Conservation (phyloP, 306 rosid genomes). For the Trifolium dubium region DNA sequence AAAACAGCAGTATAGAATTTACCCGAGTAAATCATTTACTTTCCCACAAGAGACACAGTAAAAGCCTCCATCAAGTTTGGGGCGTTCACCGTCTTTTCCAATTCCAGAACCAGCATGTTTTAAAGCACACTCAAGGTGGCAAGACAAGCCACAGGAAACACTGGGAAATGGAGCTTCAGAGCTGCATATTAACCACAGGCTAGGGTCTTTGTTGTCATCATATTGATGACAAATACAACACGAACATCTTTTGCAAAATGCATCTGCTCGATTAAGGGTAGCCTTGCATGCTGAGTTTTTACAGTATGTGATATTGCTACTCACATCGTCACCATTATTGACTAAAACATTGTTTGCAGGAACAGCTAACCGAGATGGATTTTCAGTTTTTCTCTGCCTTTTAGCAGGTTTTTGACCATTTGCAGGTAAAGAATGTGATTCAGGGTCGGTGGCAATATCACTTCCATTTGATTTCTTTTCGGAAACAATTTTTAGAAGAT, state of each 20-base stretch:
- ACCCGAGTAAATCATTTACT: constrained; percentile 90
- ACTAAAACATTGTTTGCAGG: constrained; percentile 50
- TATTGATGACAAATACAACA: constrained; percentile 86
- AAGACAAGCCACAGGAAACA: constrained; percentile 88
- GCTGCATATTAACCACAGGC: constrained; percentile 92
- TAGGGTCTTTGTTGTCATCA: constrained; percentile 97
- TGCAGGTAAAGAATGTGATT: constrained; percentile 63
- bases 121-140: constrained; percentile 98
- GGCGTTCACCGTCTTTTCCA: constrained; percentile 50
- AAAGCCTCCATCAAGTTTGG: constrained; percentile 80
- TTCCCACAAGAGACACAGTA: constrained; percentile 84
- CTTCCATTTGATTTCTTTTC: constrained; percentile 71
- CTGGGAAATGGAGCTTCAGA: constrained; percentile 85
- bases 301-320: constrained; percentile 55
- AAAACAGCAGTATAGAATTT: constrained; percentile 43
- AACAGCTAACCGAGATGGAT: constrained; percentile 68
- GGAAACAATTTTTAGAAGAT: constrained; percentile 86
- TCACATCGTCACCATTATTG: constrained; percentile 50
- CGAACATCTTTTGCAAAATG: constrained; percentile 92
- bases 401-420: constrained; percentile 68
- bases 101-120: constrained; percentile 76
- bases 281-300: constrained; percentile 97
- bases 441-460: constrained; percentile 56
- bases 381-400: constrained; percentile 90
- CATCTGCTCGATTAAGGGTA: constrained; percentile 58